Percentiles rank a stretch among this genome's conserved stretches.
Conservation (phyloP, 176 grass and related monocot genomes). For the Ananas comosus region DNA sequence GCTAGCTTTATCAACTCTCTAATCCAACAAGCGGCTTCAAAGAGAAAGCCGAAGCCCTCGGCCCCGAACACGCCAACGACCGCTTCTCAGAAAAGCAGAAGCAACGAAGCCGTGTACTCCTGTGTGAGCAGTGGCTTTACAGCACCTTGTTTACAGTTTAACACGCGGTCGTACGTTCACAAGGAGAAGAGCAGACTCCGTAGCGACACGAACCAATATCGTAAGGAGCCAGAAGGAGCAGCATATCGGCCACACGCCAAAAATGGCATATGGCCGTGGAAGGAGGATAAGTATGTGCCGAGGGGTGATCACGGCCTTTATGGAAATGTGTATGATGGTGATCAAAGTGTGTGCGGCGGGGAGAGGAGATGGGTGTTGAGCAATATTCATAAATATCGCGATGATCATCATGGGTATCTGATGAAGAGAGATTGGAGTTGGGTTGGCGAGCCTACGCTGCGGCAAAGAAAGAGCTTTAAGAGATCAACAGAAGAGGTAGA, state of each 20-base stretch:
- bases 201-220: background rate
- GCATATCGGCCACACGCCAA: too few relatives aligned
- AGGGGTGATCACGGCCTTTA: too few relatives aligned
- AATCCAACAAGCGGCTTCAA: background rate
- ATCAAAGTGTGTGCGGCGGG: too few relatives aligned
- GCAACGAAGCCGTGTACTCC: background rate
- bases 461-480: background rate
- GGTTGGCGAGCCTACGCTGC: background rate
- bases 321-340: too few relatives aligned
- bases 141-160: too few relatives aligned
- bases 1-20: background rate
- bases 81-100: background rate
- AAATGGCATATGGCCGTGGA: too few relatives aligned
- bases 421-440: background rate
- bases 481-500: background rate
- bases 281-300: too few relatives aligned
- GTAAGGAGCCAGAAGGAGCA: too few relatives aligned
- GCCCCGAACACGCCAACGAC: too few relatives aligned
- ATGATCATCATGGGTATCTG: background rate
- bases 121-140: background rate
- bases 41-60: background rate
- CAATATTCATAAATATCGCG: too few relatives aligned
- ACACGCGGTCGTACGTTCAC: background rate
- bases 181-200: background rate
- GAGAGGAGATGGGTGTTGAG: too few relatives aligned